Evolutionary conservation across 305 asterid genomes (phyloP), one percentile per base, ranked within the genome.

Genomic region (Euphrasia arctica): DNA sequence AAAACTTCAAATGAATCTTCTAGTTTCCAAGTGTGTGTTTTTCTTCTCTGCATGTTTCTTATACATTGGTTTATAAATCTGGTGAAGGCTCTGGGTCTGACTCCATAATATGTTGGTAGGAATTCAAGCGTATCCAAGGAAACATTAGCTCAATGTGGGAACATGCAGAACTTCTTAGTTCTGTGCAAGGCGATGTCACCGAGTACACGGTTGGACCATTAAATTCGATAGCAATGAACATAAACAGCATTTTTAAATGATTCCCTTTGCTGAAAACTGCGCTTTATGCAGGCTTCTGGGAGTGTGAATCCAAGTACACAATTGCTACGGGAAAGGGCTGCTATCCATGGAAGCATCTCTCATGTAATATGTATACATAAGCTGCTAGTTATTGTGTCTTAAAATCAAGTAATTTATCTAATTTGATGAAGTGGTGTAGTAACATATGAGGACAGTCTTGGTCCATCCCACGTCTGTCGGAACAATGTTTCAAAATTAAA

Each of bases 91-190:
- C 2, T 39, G 43, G 43, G 43, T 39, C 32, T 75, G 74, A 68
- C 70, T 58, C 52, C 56, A 28, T 64, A 64, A n/a, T 64, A 34
- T n/a, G 63, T 62, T 4, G 70, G 60, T 67, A 88, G 97, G 96
- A 89, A 77, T 91, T 86, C 75, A 86, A 81, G 68, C 90, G 95
- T 18, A 85, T 80, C 71, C 87, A 89, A 72, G 95, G 96, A 68
- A 87, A 87, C 69, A 87, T 87, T 66, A 87, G 63, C 75, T 87
- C 95, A 54, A 84, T 81, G 93, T 79, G 80, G 82, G 97, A 92
- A 61, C 98, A 92, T 29, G 97, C 95, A 0, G 95, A 89, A 72
- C 97, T 89, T 74, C 91, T 89, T 64, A 84, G 86, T 79, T 89
- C 93, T 58, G 96, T 89, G 27, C 80, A 88, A 64, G 96, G 89